These are phyloP conservation scores for Penicillium steckii DNA, from an alignment of 495 filamentous ascomycete genomes.

Conservation along the genomic window DNA sequence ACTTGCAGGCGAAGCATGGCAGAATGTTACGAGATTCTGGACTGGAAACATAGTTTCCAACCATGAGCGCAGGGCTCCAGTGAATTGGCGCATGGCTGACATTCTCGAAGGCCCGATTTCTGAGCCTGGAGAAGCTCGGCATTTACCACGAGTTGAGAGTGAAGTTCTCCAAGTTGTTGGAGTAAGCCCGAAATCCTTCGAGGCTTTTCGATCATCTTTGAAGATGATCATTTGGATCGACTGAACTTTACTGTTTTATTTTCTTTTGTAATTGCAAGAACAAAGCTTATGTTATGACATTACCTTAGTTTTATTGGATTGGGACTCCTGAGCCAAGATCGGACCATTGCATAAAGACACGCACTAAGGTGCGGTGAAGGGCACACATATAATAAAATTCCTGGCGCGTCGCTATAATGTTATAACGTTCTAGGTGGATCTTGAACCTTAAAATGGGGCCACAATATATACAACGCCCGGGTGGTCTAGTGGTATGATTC, in stretches of 20 bases:
- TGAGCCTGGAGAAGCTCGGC: background rate
- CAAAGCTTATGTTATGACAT: no score
- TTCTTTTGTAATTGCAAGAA: no score
- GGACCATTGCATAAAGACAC: no score
- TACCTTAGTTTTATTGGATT: no score
- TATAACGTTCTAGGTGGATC: no score
- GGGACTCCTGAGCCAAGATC: no score
- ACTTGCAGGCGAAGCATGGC: background rate
- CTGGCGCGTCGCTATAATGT: no score
- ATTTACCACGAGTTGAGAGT: background rate
- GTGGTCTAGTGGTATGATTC: constrained; percentile 49
- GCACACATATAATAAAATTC: no score
- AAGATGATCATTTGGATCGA: constrained; percentile 4
- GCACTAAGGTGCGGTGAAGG: no score
- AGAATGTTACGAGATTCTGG: background rate
- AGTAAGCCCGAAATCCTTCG: background rate
- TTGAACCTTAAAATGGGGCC: no score
- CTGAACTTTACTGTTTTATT: background rate
- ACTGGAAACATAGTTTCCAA: background rate
- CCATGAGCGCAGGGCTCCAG: background rate
- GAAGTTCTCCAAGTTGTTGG: background rate
- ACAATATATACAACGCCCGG: constrained; percentile 12
- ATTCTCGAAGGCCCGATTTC: constrained; percentile 2
- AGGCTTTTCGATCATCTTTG: constrained; percentile 4
- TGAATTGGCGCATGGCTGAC: background rate